Conservation (phyloP, 192 early-diverging fungal genomes). For the Rhizoclosmatium globosum region DNA sequence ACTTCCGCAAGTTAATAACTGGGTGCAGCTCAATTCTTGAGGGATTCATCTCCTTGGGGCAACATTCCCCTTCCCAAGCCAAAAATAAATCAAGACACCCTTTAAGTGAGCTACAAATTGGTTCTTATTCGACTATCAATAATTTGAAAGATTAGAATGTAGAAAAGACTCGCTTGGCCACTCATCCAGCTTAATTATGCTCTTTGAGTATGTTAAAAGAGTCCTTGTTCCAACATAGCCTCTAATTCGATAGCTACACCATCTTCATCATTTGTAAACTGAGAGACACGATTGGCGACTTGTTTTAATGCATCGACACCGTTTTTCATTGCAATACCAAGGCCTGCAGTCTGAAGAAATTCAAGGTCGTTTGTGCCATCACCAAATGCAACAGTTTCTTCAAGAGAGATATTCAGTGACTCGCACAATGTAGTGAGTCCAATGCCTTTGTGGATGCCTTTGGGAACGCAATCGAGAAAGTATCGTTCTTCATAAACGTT, state of each 20-base stretch:
- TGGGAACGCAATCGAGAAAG: not conserved
- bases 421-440: not conserved
- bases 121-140: no score
- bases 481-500: not conserved
- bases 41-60: no score
- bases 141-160: no score
- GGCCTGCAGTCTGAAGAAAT: not conserved
- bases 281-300: conserved; percentile 13
- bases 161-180: no score
- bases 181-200: no score
- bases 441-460: not conserved
- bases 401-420: not conserved
- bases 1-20: no score
- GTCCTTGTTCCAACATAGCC: not conserved
- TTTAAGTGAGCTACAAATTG: no score
- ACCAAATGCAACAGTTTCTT: conserved; percentile 1
- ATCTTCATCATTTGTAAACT: conserved; percentile 24
- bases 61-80: not conserved
- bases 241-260: conserved; percentile 5
- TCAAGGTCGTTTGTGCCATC: conserved; percentile 1
- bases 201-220: not conserved
- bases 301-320: not conserved
- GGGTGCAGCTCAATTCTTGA: no score
- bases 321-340: conserved; percentile 16
- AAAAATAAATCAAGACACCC: not conserved